phyloP scores from a whole-genome alignment of 2,329 filamentous ascomycete genomes.

The Dendryphion nanum region DNA sequence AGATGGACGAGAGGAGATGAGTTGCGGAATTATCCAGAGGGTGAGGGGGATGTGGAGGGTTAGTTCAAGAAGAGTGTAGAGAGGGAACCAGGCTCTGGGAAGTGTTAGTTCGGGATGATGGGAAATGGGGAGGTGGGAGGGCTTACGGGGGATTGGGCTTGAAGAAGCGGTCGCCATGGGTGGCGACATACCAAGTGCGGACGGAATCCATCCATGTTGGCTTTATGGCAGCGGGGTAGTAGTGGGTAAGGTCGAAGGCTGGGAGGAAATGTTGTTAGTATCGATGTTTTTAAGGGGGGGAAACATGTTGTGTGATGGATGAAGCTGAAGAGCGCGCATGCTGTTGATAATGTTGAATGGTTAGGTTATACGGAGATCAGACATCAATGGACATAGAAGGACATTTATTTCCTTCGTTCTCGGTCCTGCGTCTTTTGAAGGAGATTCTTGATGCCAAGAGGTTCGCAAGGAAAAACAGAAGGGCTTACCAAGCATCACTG shows the following conservation, averaged over 20 bases:
- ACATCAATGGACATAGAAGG: too few species aligned
- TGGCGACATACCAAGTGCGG: slow-evolving; percentile 58
- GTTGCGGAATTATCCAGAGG: slow-evolving; percentile 58
- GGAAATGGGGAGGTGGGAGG: neutral
- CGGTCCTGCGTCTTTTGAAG: neutral
- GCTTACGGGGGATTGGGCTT: slow-evolving; percentile 50
- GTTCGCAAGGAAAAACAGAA: too few species aligned
- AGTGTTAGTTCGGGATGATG: slow-evolving; percentile 1
- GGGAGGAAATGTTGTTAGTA: slow-evolving; percentile 1
- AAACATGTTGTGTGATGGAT: too few species aligned
- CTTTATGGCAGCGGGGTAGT: slow-evolving; percentile 55
- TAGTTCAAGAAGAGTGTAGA: slow-evolving; percentile 59
- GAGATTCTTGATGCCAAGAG: neutral
- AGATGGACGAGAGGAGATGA: slow-evolving; percentile 57
- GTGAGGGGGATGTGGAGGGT: slow-evolving; percentile 62
- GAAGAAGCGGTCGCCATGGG: slow-evolving; percentile 65
- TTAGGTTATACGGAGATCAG: neutral
- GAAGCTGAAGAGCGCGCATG: too few species aligned
- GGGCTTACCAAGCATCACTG: slow-evolving; percentile 57
- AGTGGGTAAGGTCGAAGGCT: slow-evolving; percentile 62
- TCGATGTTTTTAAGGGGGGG: too few species aligned
- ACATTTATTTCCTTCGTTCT: neutral
- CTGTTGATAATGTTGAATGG: neutral
- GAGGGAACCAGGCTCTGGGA: slow-evolving; percentile 53
- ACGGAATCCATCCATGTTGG: slow-evolving; percentile 51